Base-by-base conservation (phyloP, 768 basidiomycete genomes). In the Boletus rex-veris region DNA sequence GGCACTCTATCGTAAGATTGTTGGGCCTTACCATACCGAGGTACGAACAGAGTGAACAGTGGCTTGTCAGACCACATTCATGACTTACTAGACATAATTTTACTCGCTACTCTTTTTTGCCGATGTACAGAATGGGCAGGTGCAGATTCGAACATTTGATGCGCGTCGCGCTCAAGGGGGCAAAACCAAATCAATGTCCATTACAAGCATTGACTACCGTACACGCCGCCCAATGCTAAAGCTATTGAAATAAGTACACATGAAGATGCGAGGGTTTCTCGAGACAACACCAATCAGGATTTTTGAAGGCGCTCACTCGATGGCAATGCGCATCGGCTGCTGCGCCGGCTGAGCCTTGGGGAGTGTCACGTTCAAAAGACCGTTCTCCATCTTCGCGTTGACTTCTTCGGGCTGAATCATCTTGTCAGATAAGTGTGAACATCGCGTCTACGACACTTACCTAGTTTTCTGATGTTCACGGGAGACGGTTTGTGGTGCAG, bases 361-460 rank as follows among this genome's bases (percentile, higher is more conserved):
- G 75, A 80, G 82, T 1, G 76, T 77, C 30, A 83, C 69, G 10
- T 71, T 77, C 57, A 83, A 61, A n/a, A 81, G 57, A 1, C 82
- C 81, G 48, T 78, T 67, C 36, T 81, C 79, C 75, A 83, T 73
- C 44, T 70, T 65, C 0, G 81, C 82, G 58, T 69, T 68, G 49
- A 75, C 67, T 3, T 73, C 66, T 0, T 66, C 65, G 10, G 54
- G 54, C 73, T 75, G 19, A 3, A 2, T 54, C 33, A n/a, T 0
- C 21, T 5, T 30, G 18, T 52, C 45, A 45, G 26, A 21, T 9
- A 7, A 16, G 16, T 4, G 7, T 3, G 3, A 42, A 30, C 35
- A 15, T 7, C 37, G n/a, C 19, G 8, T 24, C 16, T 7, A n/a
- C 30, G 16, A 37, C 18, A 9, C 64, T 14, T 53, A 79, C 79